These are phyloP conservation scores for Vitis rupestris DNA, from an alignment of 164 flowering plant genomes.

Conservation along the genomic window DNA sequence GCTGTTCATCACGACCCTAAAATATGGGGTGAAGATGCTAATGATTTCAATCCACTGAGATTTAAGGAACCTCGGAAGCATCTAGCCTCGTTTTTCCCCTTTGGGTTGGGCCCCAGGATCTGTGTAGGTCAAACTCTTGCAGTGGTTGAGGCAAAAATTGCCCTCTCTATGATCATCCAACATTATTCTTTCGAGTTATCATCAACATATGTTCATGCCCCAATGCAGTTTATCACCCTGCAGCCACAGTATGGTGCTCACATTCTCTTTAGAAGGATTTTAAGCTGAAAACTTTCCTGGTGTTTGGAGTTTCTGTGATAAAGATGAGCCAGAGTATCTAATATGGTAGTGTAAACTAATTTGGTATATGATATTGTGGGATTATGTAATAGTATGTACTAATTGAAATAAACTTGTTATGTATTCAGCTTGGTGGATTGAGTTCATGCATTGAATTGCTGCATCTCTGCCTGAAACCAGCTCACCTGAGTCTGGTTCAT, in stretches of 20 bases:
- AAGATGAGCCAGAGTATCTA: too few species aligned
- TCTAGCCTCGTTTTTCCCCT: constrained; percentile 30
- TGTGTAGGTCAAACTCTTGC: constrained; percentile 64
- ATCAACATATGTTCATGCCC: constrained; percentile 66
- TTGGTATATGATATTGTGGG: too few species aligned
- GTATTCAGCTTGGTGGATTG: too few species aligned
- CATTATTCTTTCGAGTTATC: constrained; percentile 39
- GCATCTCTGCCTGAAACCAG: too few species aligned
- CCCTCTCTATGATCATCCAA: constrained; percentile 42
- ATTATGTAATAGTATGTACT: too few species aligned
- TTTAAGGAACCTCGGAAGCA: constrained; percentile 31
- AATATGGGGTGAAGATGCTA: constrained; percentile 40
- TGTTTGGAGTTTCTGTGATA: too few species aligned
- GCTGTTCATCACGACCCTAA: constrained; percentile 53
- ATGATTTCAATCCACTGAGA: constrained; percentile 41
- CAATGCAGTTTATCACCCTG: constrained; percentile 34
- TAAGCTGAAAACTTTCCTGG: not conserved
- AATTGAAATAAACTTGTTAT: too few species aligned
- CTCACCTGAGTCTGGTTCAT: too few species aligned
- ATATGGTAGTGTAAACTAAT: too few species aligned
- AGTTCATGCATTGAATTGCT: too few species aligned
- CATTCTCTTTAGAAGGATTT: constrained; percentile 34
- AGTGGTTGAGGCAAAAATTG: constrained; percentile 45
- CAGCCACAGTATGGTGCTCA: constrained; percentile 68
- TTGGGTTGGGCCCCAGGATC: constrained; percentile 40